phyloP scores from a whole-genome alignment of 495 filamentous ascomycete species.

The Gamarada debralockiae region DNA sequence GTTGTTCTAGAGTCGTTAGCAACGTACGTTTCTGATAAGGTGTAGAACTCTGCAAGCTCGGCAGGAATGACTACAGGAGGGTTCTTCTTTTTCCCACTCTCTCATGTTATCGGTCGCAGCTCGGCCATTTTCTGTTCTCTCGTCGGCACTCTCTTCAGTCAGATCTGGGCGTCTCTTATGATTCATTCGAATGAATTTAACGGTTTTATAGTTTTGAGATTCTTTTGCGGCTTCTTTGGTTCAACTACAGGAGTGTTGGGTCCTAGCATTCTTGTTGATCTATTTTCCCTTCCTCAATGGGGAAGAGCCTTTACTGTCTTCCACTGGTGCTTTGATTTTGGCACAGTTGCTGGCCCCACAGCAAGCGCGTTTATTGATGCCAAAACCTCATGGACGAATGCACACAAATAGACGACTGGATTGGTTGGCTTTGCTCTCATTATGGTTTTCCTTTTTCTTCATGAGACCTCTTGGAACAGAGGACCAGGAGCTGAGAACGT shows the following conservation, averaged over 20 bases:
- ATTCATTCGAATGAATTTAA: conserved; percentile 19
- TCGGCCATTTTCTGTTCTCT: conserved; percentile 42
- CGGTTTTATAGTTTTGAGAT: conserved; percentile 39
- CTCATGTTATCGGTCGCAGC: conserved; percentile 34
- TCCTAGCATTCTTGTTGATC: conserved; percentile 35
- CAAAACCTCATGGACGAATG: conserved; percentile 35
- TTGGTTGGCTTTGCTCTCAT: conserved; percentile 37
- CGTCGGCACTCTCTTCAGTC: background rate
- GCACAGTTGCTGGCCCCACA: conserved; percentile 37
- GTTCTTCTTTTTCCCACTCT: conserved; percentile 39
- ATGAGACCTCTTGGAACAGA: conserved; percentile 38
- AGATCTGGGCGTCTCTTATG: conserved; percentile 13
- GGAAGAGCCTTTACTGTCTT: conserved; percentile 38
- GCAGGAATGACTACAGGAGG: conserved; percentile 40
- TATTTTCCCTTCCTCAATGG: conserved; percentile 42
- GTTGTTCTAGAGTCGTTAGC: too few species aligned
- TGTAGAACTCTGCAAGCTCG: conserved; percentile 37
- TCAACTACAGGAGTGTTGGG: conserved; percentile 37
- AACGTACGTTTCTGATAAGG: too few species aligned
- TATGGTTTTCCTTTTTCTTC: conserved; percentile 34
- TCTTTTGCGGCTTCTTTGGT: conserved; percentile 38
- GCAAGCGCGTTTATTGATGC: conserved; percentile 43
- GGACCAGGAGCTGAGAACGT: conserved; percentile 19
- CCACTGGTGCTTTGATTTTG: conserved; percentile 38
- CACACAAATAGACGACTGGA: conserved; percentile 48